These are phyloP conservation scores for Quercus agrifolia DNA, from an alignment of 306 rosid species.

Conservation along the genomic window DNA sequence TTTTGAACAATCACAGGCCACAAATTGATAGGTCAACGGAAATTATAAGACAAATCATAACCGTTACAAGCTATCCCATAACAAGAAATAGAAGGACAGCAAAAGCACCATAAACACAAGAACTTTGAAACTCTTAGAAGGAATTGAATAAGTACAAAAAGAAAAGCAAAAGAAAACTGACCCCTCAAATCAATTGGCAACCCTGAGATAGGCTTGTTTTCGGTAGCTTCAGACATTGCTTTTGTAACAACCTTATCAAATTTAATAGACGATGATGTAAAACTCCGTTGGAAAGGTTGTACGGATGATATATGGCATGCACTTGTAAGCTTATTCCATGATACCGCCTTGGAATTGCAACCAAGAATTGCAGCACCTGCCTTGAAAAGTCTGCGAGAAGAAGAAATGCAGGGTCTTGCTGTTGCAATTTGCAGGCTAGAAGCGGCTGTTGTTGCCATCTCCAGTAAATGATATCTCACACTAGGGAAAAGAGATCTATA, in stretches of 20 bases:
- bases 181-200: constrained; percentile 88
- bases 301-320: constrained; percentile 48
- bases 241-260: constrained; percentile 43
- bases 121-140: not conserved
- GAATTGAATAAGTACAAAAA: not conserved
- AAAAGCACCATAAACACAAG: not conserved
- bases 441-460: constrained; percentile 68
- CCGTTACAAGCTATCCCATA: not conserved
- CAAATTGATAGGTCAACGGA: not conserved
- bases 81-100: not conserved
- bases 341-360: constrained; percentile 34
- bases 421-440: constrained; percentile 66
- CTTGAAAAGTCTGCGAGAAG: constrained; percentile 39
- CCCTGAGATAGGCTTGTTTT: constrained; percentile 53
- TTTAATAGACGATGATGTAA: constrained; percentile 34
- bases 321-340: constrained; percentile 62
- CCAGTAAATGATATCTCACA: constrained; percentile 26
- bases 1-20: not conserved
- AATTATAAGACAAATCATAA: not conserved
- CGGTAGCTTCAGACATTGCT: constrained; percentile 57
- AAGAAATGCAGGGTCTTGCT: constrained; percentile 42
- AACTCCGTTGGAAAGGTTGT: constrained; percentile 34
- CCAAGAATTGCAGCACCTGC: constrained; percentile 30
- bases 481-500: constrained; percentile 32
- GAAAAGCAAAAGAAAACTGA: constrained; percentile 9